Base-by-base conservation (phyloP, 352 stramenopile species). In the Phytophthora ohioensis region DNA sequence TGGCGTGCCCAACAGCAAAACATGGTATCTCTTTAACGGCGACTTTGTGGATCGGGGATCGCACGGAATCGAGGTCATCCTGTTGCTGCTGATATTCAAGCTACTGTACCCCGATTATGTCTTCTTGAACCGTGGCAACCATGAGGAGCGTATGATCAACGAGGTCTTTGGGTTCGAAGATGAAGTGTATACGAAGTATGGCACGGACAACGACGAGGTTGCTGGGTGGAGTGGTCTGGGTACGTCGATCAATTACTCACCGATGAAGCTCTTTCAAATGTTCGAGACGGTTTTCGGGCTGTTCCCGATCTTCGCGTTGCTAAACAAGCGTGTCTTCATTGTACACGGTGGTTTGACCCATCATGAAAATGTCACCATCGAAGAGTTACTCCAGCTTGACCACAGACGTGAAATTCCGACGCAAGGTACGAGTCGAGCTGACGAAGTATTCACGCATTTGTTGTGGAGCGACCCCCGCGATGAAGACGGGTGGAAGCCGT, bases 11-110 rank as follows among this genome's bases (percentile, higher is more conserved):
- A 93, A 78, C 46, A 64, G 76, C 15, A 94, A 92, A 49, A 98
- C 92, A 47, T 92, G 87, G 82, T 98, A 98, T 72, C 72, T 99
- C 0, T 99, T 99, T 73, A 99, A 99, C 59, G 96, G 96, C 3
- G 96, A 99, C 67, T 98, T 98, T 69, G 97, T 98, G 27, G 97
- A 99, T 76, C 88, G 97, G 2, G 97, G 97, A 4, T 88, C 81
- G 1, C 86, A 98, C 35, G 94, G 94, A 27, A 84, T 97, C n/a
- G 95, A 99, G 71, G 90, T 98, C 4, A 91, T 98, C 48, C 81
- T 93, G 38, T 68, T 94, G n/a, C 64, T 98, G 32, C 77, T 98
- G 5, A 85, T 85, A 1, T 97, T 98, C 69, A 98, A 98, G 77
- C 67, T 98, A 3, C 52, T 97, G 39, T 94, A 95, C 61, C 91